phyloP scores from a whole-genome alignment of 2,329 filamentous ascomycete genomes.

The Huntiella savannae region DNA sequence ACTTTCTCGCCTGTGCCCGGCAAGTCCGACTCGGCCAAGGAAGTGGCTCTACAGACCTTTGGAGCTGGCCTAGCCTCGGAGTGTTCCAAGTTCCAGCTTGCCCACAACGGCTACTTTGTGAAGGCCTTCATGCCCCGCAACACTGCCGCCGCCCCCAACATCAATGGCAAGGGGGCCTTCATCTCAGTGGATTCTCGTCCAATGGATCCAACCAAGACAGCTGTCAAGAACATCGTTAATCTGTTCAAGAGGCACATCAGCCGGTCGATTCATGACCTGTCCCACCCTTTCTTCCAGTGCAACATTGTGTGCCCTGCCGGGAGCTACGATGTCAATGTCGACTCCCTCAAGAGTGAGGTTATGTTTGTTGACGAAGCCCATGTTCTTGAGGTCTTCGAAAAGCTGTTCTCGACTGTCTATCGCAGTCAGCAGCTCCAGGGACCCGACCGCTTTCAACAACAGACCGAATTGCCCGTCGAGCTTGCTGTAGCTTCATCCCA shows the following conservation, averaged over 20 bases:
- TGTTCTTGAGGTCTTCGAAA: conserved; percentile 27
- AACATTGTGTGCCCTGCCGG: conserved; percentile 40
- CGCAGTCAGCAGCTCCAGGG: too few relatives aligned
- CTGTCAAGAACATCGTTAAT: conserved; percentile 37
- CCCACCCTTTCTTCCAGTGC: conserved; percentile 40
- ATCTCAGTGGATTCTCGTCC: conserved; percentile 52
- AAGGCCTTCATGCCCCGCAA: conserved; percentile 38
- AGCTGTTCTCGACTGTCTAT: conserved; percentile 25
- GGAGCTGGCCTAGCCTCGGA: conserved; percentile 35
- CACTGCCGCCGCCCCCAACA: conserved; percentile 23
- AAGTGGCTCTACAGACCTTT: conserved; percentile 43
- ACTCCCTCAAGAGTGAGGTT: conserved; percentile 53
- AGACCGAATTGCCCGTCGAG: too few relatives aligned
- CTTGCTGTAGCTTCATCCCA: too few relatives aligned
- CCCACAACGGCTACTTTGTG: conserved; percentile 21
- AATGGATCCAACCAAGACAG: conserved; percentile 33
- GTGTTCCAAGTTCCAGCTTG: conserved; percentile 27
- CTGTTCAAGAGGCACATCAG: conserved; percentile 33
- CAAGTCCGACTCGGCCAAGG: conserved; percentile 22
- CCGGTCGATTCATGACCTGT: conserved; percentile 19
- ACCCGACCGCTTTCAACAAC: too few relatives aligned
- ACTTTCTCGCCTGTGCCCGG: conserved; percentile 36
- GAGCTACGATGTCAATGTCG: conserved; percentile 54
- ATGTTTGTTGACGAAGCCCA: conserved; percentile 39
- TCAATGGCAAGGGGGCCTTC: conserved; percentile 33